These are phyloP conservation scores for Trametes sanguinea DNA, from an alignment of 768 basidiomycete species.

Conservation along the genomic window DNA sequence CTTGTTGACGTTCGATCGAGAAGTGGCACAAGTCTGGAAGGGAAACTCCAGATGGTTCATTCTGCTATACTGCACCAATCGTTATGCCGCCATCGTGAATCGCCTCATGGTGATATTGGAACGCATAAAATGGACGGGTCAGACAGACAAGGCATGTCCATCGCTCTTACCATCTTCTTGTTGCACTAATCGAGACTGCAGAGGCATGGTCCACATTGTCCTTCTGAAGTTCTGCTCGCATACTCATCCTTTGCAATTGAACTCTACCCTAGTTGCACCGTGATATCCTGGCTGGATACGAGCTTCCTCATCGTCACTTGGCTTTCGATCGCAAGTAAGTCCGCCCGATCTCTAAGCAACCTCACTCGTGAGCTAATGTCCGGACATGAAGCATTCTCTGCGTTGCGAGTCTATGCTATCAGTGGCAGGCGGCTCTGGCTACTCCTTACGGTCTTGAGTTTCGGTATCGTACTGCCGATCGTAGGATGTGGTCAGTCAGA, in stretches of 20 bases:
- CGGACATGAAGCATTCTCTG: background rate
- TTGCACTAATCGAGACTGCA: background rate
- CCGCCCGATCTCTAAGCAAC: background rate
- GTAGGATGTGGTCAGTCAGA: background rate
- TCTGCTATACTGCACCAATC: background rate
- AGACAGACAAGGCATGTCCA: background rate
- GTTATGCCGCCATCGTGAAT: background rate
- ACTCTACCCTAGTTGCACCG: background rate
- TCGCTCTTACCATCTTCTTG: background rate
- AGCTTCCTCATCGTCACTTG: background rate
- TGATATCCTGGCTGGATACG: background rate
- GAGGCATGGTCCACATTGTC: background rate
- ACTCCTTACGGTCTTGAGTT: background rate
- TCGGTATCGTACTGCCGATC: background rate
- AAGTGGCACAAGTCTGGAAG: background rate
- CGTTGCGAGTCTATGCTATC: conserved; percentile 5
- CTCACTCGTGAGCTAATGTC: background rate
- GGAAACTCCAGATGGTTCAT: background rate
- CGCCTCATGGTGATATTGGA: background rate
- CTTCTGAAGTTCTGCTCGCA: too few relatives aligned
- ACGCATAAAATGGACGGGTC: background rate
- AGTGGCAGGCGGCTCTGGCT: conserved; percentile 6
- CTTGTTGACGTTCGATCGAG: background rate
- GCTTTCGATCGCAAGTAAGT: background rate
- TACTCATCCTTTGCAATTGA: too few relatives aligned